A percentile compares a stretch with the other conserved stretches of the same genome.
phyloP scores from a whole-genome alignment of 768 basidiomycete genomes.

The Trichaptum fuscoviolaceum region DNA sequence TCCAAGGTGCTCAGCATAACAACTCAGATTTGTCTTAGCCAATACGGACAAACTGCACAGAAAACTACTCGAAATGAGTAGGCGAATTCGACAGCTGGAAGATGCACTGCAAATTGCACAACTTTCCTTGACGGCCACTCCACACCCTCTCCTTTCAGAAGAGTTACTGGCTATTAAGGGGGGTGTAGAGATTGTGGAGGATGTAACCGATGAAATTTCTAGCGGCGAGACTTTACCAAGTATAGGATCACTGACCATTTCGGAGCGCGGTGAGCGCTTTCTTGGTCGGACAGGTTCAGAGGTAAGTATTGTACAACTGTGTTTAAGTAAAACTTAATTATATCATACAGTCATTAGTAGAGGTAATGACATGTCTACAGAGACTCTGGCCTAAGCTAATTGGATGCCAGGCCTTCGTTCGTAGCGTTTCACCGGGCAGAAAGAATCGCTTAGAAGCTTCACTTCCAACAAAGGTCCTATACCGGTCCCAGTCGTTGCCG shows the following conservation, averaged over 20 bases:
- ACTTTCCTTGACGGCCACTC: conserved; percentile 42
- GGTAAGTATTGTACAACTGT: conserved; percentile 26
- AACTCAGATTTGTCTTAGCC: conserved; percentile 34
- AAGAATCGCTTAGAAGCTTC: no score
- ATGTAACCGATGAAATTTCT: neutral
- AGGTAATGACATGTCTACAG: no score
- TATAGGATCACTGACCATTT: conserved; percentile 51
- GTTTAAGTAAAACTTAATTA: no score
- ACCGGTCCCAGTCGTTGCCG: no score
- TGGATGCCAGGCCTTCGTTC: no score
- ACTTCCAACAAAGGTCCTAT: no score
- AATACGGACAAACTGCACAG: conserved; percentile 57
- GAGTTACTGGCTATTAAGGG: conserved; percentile 35
- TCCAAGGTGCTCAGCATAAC: neutral
- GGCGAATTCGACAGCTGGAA: conserved; percentile 58
- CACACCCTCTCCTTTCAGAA: conserved; percentile 58
- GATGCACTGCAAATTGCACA: conserved; percentile 48
- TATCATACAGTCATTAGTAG: no score
- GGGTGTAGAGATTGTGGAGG: neutral
- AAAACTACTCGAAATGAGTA: conserved; percentile 55
- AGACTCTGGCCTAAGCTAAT: no score
- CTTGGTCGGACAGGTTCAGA: conserved; percentile 67
- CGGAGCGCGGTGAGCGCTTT: neutral
- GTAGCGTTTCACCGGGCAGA: no score
- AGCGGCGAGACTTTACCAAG: conserved; percentile 45